These are phyloP conservation scores for Venustampulla echinocandica DNA, from an alignment of 495 filamentous ascomycete genomes.

Conservation along the genomic window DNA sequence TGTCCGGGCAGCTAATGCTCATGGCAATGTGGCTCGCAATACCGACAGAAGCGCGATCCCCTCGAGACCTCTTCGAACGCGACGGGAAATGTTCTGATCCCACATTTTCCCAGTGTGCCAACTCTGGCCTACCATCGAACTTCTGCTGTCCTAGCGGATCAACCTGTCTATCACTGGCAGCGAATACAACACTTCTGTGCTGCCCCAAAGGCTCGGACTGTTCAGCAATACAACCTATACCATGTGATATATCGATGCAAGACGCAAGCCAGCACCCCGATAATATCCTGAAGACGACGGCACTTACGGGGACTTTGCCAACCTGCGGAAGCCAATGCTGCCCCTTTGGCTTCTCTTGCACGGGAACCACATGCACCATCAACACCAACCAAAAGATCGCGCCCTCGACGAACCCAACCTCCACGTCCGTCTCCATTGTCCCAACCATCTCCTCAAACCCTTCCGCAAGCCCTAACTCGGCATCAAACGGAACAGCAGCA, in stretches of 20 bases:
- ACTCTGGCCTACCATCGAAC: slow-evolving; percentile 47
- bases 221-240: slow-evolving; percentile 55
- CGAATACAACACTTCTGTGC: slow-evolving; percentile 62
- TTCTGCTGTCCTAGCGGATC: slow-evolving; percentile 66
- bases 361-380: slow-evolving; percentile 22
- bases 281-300: slow-evolving; percentile 61
- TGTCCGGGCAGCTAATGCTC: slow-evolving; percentile 10
- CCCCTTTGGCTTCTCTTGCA: slow-evolving; percentile 72
- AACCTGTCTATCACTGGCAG: slow-evolving; percentile 60
- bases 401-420: slow-evolving; percentile 21
- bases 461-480: slow-evolving; percentile 2
- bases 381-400: slow-evolving; percentile 14
- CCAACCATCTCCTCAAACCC: slow-evolving; percentile 25
- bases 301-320: slow-evolving; percentile 43
- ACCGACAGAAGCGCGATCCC: slow-evolving; percentile 8
- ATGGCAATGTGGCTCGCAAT: slow-evolving; percentile 11
- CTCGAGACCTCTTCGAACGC: slow-evolving; percentile 14
- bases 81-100: slow-evolving; percentile 35
- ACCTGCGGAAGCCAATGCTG: slow-evolving; percentile 49
- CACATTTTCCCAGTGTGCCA: slow-evolving; percentile 41
- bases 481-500: slow-evolving; percentile 17
- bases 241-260: slow-evolving; percentile 59
- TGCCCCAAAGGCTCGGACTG: slow-evolving; percentile 61
- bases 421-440: slow-evolving; percentile 26
- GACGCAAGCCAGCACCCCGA: slow-evolving; percentile 53